Percentiles rank a stretch among this genome's conserved stretches.
Conservation (phyloP, 208 protist species). For the Crithidia acanthocephali region DNA sequence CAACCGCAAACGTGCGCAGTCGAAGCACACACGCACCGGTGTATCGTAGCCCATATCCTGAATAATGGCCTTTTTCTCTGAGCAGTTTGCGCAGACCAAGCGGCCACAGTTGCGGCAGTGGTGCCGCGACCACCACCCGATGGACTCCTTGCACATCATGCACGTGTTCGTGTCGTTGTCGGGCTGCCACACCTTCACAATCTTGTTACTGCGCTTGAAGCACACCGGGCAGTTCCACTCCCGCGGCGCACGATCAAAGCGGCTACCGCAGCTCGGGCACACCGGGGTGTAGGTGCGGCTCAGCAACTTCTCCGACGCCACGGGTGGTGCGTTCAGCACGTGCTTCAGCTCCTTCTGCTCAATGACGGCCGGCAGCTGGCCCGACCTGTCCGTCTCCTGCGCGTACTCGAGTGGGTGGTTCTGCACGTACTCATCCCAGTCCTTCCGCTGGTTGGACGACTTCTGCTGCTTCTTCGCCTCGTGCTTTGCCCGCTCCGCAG, state of each 20-base stretch:
- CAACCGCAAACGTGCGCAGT: constrained; percentile 42
- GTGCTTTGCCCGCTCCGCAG: constrained; percentile 46
- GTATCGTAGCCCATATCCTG: constrained; percentile 61
- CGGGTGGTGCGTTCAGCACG: constrained; percentile 58
- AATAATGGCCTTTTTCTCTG: constrained; percentile 56
- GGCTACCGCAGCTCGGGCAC: constrained; percentile 61
- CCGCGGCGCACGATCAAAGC: constrained; percentile 59
- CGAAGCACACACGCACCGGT: constrained; percentile 80
- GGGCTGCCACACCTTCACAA: constrained; percentile 84
- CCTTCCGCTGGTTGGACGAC: constrained; percentile 54
- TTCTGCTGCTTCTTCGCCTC: constrained; percentile 37
- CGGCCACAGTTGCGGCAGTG: constrained; percentile 89
- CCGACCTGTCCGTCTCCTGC: background rate
- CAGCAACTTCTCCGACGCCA: constrained; percentile 49
- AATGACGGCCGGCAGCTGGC: constrained; percentile 37
- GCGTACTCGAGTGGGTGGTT: constrained; percentile 77
- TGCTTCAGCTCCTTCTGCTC: constrained; percentile 66
- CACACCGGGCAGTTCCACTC: constrained; percentile 85
- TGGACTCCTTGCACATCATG: constrained; percentile 61
- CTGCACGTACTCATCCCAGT: constrained; percentile 82
- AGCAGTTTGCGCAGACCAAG: constrained; percentile 74
- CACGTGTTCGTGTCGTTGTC: constrained; percentile 62
- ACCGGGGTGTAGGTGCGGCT: constrained; percentile 74
- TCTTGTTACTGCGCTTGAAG: constrained; percentile 27
- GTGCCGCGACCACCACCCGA: constrained; percentile 84